Evolutionary conservation across 2,329 filamentous ascomycete species (phyloP), one percentile per base, ranked within the genome.

Genomic region (Mycogone perniciosa): DNA sequence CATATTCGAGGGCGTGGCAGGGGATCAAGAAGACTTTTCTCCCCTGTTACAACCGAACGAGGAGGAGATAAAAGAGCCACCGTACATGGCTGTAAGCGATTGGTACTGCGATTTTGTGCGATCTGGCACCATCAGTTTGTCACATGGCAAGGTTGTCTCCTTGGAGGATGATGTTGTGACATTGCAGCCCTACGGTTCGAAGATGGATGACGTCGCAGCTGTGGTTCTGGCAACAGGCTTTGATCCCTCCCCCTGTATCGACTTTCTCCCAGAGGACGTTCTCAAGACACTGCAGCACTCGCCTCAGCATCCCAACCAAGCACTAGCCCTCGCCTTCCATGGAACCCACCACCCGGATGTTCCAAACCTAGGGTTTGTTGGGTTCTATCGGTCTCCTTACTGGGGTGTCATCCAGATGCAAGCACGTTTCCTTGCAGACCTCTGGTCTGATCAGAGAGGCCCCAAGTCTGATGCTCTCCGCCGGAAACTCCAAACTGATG

Each of bases 331-430:
- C 1, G 81, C 85, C 26, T 83, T 85, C 45, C 84, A 88, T 56
- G 80, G 79, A 1, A 84, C 83, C 0, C 72, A 84, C 50, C 80
- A 84, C 52, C 76, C 77, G 0, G 69, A 73, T 0, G 66, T 90
- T 0, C 77, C 84, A 0, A 79, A 78, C 5, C 69, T 93, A 0
- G 88, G 86, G 0, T 91, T 93, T 59, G 84, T 93, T 1, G 89
- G 89, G 0, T 89, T 90, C 67, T 95, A 95, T 62, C 79, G 89
- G 54, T 86, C 86, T 0, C 88, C 88, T 0, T 93, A 89, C 64
- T 95, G 89, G 89, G 86, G 86, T 1, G 82, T 90, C 0, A 89
- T 92, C 77, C 88, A 93, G 65, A 88, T 90, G 85, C 89, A 95
- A 67, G 84, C 88, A 3, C 79, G 85, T 1, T 77, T 87, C 54